Conservation (phyloP, 192 early-diverging fungal genomes). For the Pilaira anomala region DNA sequence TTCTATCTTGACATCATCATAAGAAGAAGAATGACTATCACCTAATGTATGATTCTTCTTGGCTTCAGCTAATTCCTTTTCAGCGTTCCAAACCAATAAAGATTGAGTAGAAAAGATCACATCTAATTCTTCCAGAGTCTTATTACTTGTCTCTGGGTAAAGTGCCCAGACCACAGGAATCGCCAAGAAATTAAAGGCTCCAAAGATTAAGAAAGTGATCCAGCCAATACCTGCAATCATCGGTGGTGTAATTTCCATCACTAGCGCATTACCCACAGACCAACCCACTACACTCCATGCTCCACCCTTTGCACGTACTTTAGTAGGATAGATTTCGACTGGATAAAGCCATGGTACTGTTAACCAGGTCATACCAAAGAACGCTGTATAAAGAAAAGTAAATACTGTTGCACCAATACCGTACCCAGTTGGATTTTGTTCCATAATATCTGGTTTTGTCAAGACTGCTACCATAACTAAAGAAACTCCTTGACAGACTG, state of each 20-base stretch:
- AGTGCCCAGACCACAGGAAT: slow-evolving; percentile 39
- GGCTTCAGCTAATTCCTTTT: slow-evolving; percentile 21
- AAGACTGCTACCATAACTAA: slow-evolving; percentile 21
- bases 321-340: slow-evolving; percentile 49
- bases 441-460: slow-evolving; percentile 24
- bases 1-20: too few species aligned
- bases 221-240: slow-evolving; percentile 30
- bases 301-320: slow-evolving; percentile 59
- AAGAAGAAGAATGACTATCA: too few species aligned
- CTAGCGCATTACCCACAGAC: slow-evolving; percentile 49
- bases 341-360: slow-evolving; percentile 71
- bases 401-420: slow-evolving; percentile 31
- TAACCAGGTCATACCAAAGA: slow-evolving; percentile 63
- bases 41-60: slow-evolving; percentile 7
- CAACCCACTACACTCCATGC: slow-evolving; percentile 53
- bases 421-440: slow-evolving; percentile 17
- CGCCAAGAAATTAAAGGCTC: slow-evolving; percentile 37
- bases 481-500: slow-evolving; percentile 26
- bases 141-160: slow-evolving; percentile 45
- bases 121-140: slow-evolving; percentile 32
- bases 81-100: slow-evolving; percentile 26
- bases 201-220: slow-evolving; percentile 52
- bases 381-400: slow-evolving; percentile 41
- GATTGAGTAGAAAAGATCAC: slow-evolving; percentile 29
- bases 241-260: slow-evolving; percentile 50